These are phyloP conservation scores for Fonsecaea erecta DNA, from an alignment of 2,329 filamentous ascomycete genomes.

Conservation along the genomic window DNA sequence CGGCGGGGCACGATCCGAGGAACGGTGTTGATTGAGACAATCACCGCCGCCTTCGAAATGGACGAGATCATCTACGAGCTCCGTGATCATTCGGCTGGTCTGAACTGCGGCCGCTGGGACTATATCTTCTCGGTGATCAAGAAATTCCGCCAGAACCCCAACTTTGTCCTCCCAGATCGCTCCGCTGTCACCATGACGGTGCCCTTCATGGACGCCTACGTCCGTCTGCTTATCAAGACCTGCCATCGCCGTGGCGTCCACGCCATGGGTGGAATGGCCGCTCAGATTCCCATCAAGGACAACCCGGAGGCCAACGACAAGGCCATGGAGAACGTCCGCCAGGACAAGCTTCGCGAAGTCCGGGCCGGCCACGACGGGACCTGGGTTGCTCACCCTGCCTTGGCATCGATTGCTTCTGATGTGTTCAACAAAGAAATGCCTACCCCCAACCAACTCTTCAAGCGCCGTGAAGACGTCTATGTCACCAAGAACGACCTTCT, in stretches of 20 bases:
- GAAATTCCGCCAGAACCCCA: conserved; percentile 94
- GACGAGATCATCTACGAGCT: conserved; percentile 99
- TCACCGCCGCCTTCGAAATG: conserved; percentile 98
- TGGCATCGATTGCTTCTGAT: conserved; percentile 84
- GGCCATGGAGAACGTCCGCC: conserved; percentile 89
- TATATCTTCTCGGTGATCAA: conserved; percentile 99
- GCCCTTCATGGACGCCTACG: conserved; percentile 97
- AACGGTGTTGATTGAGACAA: conserved; percentile 97
- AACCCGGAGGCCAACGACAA: conserved; percentile 87
- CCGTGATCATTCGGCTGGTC: conserved; percentile 89
- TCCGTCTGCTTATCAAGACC: conserved; percentile 96
- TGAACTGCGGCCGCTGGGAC: conserved; percentile 99
- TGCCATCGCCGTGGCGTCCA: conserved; percentile 97
- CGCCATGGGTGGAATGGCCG: conserved; percentile 98
- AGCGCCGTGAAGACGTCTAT: conserved; percentile 85
- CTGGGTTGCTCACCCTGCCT: conserved; percentile 95
- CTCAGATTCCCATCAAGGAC: conserved; percentile 98
- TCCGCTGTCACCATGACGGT: conserved; percentile 94
- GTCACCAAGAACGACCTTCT: conserved; percentile 88
- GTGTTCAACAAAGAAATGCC: conserved; percentile 99
- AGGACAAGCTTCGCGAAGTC: conserved; percentile 95
- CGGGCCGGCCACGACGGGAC: conserved; percentile 94
- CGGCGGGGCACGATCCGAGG: conserved; percentile 88
- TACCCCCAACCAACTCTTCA: conserved; percentile 92
- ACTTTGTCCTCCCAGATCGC: conserved; percentile 92